These are phyloP conservation scores for Coemansia umbellata DNA, from an alignment of 192 early-diverging fungal genomes.

Conservation along the genomic window DNA sequence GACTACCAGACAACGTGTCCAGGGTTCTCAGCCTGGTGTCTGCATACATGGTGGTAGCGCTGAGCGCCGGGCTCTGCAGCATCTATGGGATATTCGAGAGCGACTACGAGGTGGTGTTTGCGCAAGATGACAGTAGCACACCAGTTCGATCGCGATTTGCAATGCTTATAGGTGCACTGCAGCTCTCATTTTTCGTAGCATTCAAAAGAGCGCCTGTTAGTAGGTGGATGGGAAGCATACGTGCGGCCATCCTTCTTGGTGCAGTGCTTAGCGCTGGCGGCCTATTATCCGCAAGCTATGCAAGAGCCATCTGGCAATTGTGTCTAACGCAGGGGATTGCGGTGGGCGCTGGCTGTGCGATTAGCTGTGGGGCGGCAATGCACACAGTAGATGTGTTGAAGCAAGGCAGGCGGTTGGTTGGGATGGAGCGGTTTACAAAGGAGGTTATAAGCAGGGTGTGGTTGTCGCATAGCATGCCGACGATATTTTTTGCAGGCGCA, in stretches of 20 bases:
- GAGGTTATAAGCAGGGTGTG: no score
- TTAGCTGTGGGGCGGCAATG: constrained; percentile 29
- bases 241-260: neutral
- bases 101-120: constrained; percentile 5
- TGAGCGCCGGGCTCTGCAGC: constrained; percentile 15
- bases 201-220: neutral
- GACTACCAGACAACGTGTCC: neutral
- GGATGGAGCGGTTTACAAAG: no score
- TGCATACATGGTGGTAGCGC: neutral
- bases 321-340: constrained; percentile 59
- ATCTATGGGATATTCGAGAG: constrained; percentile 21
- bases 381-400: neutral
- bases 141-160: neutral
- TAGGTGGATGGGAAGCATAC: neutral
- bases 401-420: neutral
- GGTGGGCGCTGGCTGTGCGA: constrained; percentile 53
- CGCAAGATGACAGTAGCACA: neutral
- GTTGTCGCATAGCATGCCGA: neutral
- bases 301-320: constrained; percentile 57
- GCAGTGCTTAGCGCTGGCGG: constrained; percentile 13
- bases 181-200: constrained; percentile 2
- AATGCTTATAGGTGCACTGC: constrained; percentile 14
- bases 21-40: neutral
- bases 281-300: constrained; percentile 32
- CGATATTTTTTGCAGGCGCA: neutral